Evolutionary conservation across 768 basidiomycete genomes (phyloP).

Genomic region (Leccinum longicurvipes): DNA sequence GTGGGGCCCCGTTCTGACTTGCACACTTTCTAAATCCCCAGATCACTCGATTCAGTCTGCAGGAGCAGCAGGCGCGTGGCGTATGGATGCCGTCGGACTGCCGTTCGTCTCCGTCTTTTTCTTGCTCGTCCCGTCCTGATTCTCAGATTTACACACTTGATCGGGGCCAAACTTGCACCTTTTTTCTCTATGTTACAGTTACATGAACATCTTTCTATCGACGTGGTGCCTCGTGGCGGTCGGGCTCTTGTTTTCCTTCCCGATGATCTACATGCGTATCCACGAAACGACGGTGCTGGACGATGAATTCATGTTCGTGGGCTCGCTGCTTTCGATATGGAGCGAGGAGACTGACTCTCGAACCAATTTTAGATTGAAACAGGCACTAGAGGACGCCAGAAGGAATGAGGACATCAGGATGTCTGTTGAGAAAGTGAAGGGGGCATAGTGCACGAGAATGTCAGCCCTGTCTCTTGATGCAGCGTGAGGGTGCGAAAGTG

Average conservation of each 20-base stretch:
- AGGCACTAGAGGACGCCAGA: not conserved
- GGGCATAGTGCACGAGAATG: not conserved
- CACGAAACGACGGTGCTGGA: constrained; percentile 51
- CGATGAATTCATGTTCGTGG: constrained; percentile 55
- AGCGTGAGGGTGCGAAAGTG: too few relatives aligned
- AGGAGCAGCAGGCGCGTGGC: constrained; percentile 69
- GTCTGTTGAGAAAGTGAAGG: not conserved
- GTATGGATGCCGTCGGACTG: constrained; percentile 58
- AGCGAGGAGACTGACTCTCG: not conserved
- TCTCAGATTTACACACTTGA: not conserved
- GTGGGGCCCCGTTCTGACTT: not conserved
- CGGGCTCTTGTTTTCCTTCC: constrained; percentile 62
- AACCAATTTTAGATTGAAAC: constrained; percentile 2
- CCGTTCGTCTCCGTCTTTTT: constrained; percentile 46
- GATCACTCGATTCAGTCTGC: constrained; percentile 77
- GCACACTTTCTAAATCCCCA: constrained; percentile 7
- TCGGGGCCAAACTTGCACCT: not conserved
- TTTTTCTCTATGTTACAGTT: constrained; percentile 26
- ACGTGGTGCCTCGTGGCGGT: constrained; percentile 66
- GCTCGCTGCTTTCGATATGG: not conserved
- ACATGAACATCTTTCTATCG: constrained; percentile 68
- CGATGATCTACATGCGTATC: constrained; percentile 69
- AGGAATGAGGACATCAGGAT: not conserved
- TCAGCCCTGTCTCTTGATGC: not conserved
- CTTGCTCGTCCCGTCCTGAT: not conserved